These are phyloP conservation scores for Cyamopsis tetragonoloba DNA, from an alignment of 306 rosid genomes.

Conservation along the genomic window DNA sequence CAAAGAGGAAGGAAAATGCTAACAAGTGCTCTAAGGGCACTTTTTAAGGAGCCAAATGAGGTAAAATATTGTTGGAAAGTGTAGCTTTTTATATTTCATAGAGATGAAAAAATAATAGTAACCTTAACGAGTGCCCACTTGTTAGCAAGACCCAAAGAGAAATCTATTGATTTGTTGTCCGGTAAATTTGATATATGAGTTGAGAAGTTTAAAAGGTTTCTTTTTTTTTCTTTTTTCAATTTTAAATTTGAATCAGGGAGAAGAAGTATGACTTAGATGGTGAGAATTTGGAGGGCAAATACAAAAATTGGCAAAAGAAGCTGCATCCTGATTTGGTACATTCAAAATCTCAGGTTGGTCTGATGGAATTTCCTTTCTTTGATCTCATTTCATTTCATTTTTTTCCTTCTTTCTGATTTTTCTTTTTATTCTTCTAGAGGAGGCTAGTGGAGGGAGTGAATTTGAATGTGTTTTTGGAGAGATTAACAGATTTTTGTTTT, in stretches of 20 bases:
- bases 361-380: conserved; percentile 4
- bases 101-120: too few species aligned
- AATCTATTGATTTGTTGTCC: not conserved
- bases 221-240: not conserved
- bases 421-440: not conserved
- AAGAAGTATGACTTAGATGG: conserved; percentile 61
- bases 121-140: too few species aligned
- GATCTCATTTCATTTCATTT: not conserved
- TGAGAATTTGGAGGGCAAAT: conserved; percentile 65
- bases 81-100: too few species aligned
- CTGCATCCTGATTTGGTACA: conserved; percentile 97
- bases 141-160: too few species aligned
- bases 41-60: too few species aligned
- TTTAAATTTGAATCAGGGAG: conserved; percentile 46
- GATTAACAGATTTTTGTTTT: conserved; percentile 2
- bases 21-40: too few species aligned
- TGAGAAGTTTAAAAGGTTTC: not conserved
- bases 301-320: conserved; percentile 94
- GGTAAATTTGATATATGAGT: conserved; percentile 5
- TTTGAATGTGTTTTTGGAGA: conserved; percentile 2
- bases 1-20: too few species aligned
- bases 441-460: not conserved
- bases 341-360: conserved; percentile 80
- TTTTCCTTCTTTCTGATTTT: not conserved
- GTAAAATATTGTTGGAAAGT: too few species aligned